phyloP scores from a whole-genome alignment of 108 stramenopile genomes.

The Cyclostephanos tholiformis region DNA sequence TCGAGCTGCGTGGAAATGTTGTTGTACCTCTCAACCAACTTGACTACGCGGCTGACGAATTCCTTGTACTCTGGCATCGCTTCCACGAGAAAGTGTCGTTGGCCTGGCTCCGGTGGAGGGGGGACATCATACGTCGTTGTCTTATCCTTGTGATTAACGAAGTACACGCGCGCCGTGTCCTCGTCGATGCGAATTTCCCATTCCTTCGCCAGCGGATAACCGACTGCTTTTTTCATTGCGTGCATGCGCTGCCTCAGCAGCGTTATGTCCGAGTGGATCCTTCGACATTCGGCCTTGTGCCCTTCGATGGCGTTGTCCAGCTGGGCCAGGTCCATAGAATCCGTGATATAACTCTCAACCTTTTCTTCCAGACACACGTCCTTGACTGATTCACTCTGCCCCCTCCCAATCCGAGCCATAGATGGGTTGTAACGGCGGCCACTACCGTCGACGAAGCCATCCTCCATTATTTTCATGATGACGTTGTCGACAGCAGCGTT shows the following conservation, averaged over 20 bases:
- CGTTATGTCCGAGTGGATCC: constrained; percentile 63
- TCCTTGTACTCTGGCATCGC: constrained; percentile 85
- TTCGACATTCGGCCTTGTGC: constrained; percentile 64
- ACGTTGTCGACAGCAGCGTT: constrained; percentile 99
- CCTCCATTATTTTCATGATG: constrained; percentile 89
- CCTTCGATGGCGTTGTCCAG: constrained; percentile 71
- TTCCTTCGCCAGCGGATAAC: constrained; percentile 75
- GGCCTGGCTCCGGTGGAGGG: constrained; percentile 82
- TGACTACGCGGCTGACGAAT: constrained; percentile 68
- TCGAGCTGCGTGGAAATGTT: constrained; percentile 68
- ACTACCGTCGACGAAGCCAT: constrained; percentile 93
- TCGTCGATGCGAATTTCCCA: constrained; percentile 95
- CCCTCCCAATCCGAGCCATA: constrained; percentile 90
- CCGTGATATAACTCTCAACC: constrained; percentile 66
- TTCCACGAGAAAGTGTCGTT: constrained; percentile 56
- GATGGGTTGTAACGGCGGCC: constrained; percentile 91
- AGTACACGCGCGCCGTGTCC: constrained; percentile 65
- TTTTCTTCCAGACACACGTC: constrained; percentile 78
- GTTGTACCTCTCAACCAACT: constrained; percentile 78
- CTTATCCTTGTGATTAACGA: constrained; percentile 87
- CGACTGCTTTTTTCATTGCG: constrained; percentile 66
- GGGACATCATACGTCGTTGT: constrained; percentile 78
- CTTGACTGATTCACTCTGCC: constrained; percentile 64
- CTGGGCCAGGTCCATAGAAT: constrained; percentile 58
- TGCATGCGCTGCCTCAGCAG: constrained; percentile 65